Conservation (phyloP, 1,284 basidiomycete species). For the Trametes polyzona region DNA sequence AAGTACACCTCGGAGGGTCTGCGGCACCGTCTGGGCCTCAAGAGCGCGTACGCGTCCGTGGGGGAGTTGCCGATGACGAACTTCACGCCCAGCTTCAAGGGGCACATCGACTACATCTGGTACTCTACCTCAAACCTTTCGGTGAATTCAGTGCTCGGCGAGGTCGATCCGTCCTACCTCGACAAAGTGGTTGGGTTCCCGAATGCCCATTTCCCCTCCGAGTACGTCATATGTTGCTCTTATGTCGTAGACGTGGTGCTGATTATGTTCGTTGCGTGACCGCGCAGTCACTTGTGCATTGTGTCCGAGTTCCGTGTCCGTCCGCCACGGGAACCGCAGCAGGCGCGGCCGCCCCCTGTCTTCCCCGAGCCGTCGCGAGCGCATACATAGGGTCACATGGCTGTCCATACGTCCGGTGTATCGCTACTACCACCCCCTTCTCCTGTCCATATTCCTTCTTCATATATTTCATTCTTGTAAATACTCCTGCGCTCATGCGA, state of each 20-base stretch:
- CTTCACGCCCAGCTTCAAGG: slow-evolving; percentile 85
- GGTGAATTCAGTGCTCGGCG: slow-evolving; percentile 88
- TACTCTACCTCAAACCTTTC: slow-evolving; percentile 80
- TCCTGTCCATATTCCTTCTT: slow-evolving; percentile 15
- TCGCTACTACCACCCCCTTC: slow-evolving; percentile 17
- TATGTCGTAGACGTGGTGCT: slow-evolving; percentile 23
- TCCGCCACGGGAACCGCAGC: slow-evolving; percentile 54
- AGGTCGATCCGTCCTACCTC: slow-evolving; percentile 87
- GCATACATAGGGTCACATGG: slow-evolving; percentile 33
- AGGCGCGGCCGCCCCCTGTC: slow-evolving; percentile 41
- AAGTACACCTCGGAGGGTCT: slow-evolving; percentile 92
- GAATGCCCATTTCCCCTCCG: slow-evolving; percentile 94
- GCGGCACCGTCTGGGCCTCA: slow-evolving; percentile 79
- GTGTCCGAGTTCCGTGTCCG: slow-evolving; percentile 76
- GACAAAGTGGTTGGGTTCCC: slow-evolving; percentile 96
- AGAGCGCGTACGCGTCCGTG: slow-evolving; percentile 77
- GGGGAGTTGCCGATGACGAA: slow-evolving; percentile 88
- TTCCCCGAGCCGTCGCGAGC: slow-evolving; percentile 40
- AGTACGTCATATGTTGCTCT: slow-evolving; percentile 61
- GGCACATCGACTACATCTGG: slow-evolving; percentile 94
- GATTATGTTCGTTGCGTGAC: slow-evolving; percentile 21
- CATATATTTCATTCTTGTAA: slow-evolving; percentile 34
- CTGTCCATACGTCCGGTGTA: slow-evolving; percentile 26
- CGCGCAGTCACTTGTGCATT: slow-evolving; percentile 65
- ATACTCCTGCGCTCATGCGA: slow-evolving; percentile 25